phyloP scores from a whole-genome alignment of 306 rosid genomes.

The Prunus armeniaca region DNA sequence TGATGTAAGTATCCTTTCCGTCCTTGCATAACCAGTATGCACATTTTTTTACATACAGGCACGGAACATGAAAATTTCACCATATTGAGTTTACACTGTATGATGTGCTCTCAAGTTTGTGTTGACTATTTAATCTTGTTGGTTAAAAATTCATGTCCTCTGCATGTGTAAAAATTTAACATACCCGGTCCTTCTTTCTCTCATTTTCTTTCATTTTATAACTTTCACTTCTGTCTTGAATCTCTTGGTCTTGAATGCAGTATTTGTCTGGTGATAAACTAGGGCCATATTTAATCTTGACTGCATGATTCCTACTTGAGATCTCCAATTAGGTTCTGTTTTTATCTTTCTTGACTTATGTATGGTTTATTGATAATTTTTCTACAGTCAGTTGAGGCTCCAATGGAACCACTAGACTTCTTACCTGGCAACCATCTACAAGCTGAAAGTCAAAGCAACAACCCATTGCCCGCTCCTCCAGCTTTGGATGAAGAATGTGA shows the following conservation, averaged over 20 bases:
- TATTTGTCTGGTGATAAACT: constrained; percentile 1
- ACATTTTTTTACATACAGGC: constrained; percentile 4
- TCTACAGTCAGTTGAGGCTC: constrained; percentile 64
- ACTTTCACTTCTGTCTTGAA: neutral
- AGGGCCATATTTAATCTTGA: neutral
- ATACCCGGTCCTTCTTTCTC: neutral
- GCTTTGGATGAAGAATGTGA: constrained; percentile 86
- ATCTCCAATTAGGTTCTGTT: neutral
- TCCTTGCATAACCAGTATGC: constrained; percentile 11
- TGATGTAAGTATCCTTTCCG: constrained; percentile 64
- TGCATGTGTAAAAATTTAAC: neutral
- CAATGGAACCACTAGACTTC: constrained; percentile 65
- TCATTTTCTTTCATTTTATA: neutral
- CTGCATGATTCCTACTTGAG: neutral
- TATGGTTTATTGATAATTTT: constrained; percentile 5
- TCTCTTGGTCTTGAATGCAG: neutral
- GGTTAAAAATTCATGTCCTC: neutral
- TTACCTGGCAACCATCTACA: constrained; percentile 44
- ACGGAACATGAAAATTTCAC: neutral
- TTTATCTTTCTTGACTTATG: neutral
- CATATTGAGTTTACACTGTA: constrained; percentile 14
- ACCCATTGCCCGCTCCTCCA: constrained; percentile 74
- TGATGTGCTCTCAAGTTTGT: constrained; percentile 5
- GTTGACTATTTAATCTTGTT: neutral
- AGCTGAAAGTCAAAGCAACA: constrained; percentile 55